Percentiles rank a stretch among this genome's conserved stretches.
These are phyloP conservation scores for Actinomucor elegans DNA, from an alignment of 371 early-diverging fungal species.

Conservation along the genomic window DNA sequence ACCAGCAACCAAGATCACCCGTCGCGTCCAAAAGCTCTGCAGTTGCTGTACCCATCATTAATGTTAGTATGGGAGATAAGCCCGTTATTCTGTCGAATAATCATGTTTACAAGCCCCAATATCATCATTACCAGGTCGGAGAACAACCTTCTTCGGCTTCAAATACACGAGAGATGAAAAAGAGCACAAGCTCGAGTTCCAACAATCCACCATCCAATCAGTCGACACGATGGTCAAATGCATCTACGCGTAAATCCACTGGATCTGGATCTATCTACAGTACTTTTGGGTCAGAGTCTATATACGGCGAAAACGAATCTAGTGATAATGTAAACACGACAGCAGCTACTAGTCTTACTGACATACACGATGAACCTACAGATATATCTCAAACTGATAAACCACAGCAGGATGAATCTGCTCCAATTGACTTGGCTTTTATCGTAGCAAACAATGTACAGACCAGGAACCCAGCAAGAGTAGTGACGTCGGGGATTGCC, in stretches of 20 bases:
- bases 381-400: neutral
- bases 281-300: conserved; percentile 26
- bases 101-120: conserved; percentile 1
- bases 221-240: conserved; percentile 25
- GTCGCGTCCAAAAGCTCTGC: too few relatives aligned
- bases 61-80: neutral
- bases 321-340: neutral
- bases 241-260: conserved; percentile 35
- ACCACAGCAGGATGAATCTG: neutral
- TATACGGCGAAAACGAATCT: neutral
- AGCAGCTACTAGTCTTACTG: neutral
- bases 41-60: neutral
- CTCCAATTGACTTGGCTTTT: neutral
- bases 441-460: conserved; percentile 20
- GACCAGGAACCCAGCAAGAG: conserved; percentile 16
- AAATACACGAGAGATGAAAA: neutral
- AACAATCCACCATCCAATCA: neutral
- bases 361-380: neutral
- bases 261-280: conserved; percentile 42
- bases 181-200: neutral
- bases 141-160: neutral
- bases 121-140: neutral
- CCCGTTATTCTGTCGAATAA: neutral
- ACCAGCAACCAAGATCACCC: too few relatives aligned
- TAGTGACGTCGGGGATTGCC: neutral